Percentiles rank a stretch among this genome's conserved stretches.
Evolutionary conservation across 2,329 filamentous ascomycete species (phyloP).

Genomic region (Clarireedia hainanense): DNA sequence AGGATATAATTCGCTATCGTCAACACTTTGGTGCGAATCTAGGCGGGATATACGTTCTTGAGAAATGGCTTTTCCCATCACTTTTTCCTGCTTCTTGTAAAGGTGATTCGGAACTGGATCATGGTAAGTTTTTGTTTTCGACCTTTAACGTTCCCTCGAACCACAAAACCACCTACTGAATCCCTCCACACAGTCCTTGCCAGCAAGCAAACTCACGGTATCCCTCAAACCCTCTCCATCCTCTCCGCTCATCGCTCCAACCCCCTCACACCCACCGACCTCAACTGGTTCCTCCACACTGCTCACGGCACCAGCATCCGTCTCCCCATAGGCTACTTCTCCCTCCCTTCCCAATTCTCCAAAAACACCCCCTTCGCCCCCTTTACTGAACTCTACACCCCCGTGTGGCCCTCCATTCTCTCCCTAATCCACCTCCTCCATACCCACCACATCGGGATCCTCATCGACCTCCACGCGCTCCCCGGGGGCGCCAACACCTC

Average conservation of each 20-base stretch:
- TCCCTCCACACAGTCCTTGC: too few relatives aligned
- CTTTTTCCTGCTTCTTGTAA: conserved; percentile 34
- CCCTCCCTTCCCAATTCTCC: conserved; percentile 43
- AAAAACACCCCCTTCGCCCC: conserved; percentile 42
- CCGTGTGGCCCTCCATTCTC: conserved; percentile 43
- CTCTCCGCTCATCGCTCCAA: conserved; percentile 38
- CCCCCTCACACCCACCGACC: conserved; percentile 42
- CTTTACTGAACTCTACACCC: conserved; percentile 39
- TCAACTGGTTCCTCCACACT: conserved; percentile 43
- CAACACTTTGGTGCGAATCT: conserved; percentile 54
- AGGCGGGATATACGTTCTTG: conserved; percentile 51
- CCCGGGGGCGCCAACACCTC: conserved; percentile 49
- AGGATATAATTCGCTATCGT: conserved; percentile 43
- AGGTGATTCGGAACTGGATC: conserved; percentile 32
- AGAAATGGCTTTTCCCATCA: conserved; percentile 46
- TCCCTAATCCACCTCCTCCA: too few relatives aligned
- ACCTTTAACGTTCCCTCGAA: too few relatives aligned
- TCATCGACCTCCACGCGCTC: conserved; percentile 52
- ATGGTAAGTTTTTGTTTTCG: conserved; percentile 12
- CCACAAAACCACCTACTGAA: too few relatives aligned
- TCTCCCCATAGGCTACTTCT: conserved; percentile 54
- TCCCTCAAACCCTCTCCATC: conserved; percentile 34
- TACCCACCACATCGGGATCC: conserved; percentile 31
- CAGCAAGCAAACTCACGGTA: not conserved
- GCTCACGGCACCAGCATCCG: conserved; percentile 49